Conservation (phyloP, 139 green algal genomes). For the Chlamydomonas sp. region DNA sequence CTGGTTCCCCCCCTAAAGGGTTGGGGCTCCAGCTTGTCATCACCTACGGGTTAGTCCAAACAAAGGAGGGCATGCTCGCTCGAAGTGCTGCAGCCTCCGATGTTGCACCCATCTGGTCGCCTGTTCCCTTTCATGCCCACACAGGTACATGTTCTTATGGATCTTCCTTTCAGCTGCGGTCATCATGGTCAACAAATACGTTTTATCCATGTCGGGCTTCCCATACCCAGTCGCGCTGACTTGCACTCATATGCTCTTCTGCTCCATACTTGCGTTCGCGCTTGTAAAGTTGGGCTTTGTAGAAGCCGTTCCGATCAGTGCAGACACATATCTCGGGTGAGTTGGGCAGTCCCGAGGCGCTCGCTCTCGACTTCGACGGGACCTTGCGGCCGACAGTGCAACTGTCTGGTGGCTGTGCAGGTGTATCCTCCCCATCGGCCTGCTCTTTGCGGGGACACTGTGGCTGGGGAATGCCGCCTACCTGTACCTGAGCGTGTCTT, state of each 20-base stretch:
- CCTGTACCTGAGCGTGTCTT: conserved; percentile 93
- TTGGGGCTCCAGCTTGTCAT: conserved; percentile 15
- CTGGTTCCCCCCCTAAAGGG: neutral
- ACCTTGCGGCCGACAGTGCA: too few relatives aligned
- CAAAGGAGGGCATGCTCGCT: neutral
- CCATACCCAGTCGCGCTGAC: conserved; percentile 79
- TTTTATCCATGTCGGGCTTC: conserved; percentile 74
- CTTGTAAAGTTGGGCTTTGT: conserved; percentile 47
- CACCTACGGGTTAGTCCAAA: conserved; percentile 27
- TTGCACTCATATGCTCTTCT: conserved; percentile 71
- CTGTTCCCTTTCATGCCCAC: neutral
- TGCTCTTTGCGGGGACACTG: conserved; percentile 84
- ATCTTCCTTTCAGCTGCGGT: conserved; percentile 59
- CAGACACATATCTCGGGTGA: conserved; percentile 58
- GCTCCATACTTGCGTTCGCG: conserved; percentile 51
- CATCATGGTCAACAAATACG: conserved; percentile 84
- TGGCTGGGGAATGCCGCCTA: conserved; percentile 95
- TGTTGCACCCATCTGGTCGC: neutral
- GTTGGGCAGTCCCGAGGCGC: too few relatives aligned
- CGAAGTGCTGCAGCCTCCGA: neutral
- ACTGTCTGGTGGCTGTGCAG: conserved; percentile 13
- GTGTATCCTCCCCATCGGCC: conserved; percentile 89
- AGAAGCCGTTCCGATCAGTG: conserved; percentile 44
- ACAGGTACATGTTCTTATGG: conserved; percentile 64
- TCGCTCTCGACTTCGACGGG: too few relatives aligned